A percentile compares a stretch with the other conserved stretches of the same genome.
Conservation (phyloP, 2,329 filamentous ascomycete genomes). For the Penicillium hesseltinei region DNA sequence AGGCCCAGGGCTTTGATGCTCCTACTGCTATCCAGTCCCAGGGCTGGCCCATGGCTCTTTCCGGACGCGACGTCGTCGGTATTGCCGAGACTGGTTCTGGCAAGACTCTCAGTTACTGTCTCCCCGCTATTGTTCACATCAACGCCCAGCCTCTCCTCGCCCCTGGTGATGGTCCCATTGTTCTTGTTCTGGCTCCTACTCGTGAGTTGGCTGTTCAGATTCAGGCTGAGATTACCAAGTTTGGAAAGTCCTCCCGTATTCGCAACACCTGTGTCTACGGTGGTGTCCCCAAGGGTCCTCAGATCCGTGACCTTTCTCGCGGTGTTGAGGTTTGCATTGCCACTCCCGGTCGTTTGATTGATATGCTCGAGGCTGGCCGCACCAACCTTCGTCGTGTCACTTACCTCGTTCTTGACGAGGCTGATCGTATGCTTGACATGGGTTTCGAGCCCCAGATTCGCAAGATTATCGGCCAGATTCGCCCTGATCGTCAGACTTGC, state of each 20-base stretch:
- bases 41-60: slow-evolving; percentile 98
- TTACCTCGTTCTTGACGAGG: slow-evolving; percentile 97
- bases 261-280: slow-evolving; percentile 99
- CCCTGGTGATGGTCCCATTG: slow-evolving; percentile 93
- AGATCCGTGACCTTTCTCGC: slow-evolving; percentile 90
- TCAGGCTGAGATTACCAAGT: slow-evolving; percentile 97
- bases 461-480: slow-evolving; percentile 97
- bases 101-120: slow-evolving; percentile 98
- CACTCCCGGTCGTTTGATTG: slow-evolving; percentile 94
- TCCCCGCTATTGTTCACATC: slow-evolving; percentile 98
- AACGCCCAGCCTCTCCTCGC: slow-evolving; percentile 96
- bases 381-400: slow-evolving; percentile 97
- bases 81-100: slow-evolving; percentile 98
- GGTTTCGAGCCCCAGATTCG: slow-evolving; percentile 99
- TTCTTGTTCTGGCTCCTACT: slow-evolving; percentile 91
- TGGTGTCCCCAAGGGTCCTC: slow-evolving; percentile 95
- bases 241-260: slow-evolving; percentile 95
- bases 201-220: slow-evolving; percentile 98
- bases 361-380: slow-evolving; percentile 97
- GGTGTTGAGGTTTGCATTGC: slow-evolving; percentile 99
- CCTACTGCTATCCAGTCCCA: slow-evolving; percentile 97
- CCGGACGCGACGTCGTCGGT: slow-evolving; percentile 96
- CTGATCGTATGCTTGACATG: slow-evolving; percentile 99
- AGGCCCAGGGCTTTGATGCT: slow-evolving; percentile 90
- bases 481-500: slow-evolving; percentile 96